These are phyloP conservation scores for Salvia miltiorrhiza DNA, from an alignment of 257 asterid genomes.

Conservation along the genomic window DNA sequence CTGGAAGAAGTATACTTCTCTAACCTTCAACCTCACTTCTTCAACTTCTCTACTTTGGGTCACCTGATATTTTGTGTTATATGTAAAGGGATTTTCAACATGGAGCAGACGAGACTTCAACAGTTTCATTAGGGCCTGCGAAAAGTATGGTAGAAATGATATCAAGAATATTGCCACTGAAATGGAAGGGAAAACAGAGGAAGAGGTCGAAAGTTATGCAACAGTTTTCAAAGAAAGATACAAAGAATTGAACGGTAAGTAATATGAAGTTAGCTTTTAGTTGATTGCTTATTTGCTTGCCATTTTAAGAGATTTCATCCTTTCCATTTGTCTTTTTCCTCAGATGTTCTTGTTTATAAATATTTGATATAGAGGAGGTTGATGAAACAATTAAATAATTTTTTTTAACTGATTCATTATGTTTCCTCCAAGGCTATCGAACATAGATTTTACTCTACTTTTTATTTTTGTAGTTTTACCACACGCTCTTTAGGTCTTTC, in stretches of 20 bases:
- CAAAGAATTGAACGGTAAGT: slow-evolving; percentile 82
- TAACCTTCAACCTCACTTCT: slow-evolving; percentile 10
- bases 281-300: not conserved
- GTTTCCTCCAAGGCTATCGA: not conserved
- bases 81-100: slow-evolving; percentile 78
- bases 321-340: not conserved
- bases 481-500: not conserved
- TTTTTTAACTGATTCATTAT: not conserved
- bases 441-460: not conserved
- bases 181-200: slow-evolving; percentile 94
- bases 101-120: slow-evolving; percentile 98
- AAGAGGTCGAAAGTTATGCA: slow-evolving; percentile 90
- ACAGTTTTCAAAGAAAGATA: slow-evolving; percentile 87
- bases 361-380: not conserved
- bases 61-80: slow-evolving; percentile 10
- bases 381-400: not conserved
- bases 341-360: not conserved
- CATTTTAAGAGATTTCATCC: not conserved
- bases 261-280: slow-evolving; percentile 28
- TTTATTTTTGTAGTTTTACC: not conserved
- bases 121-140: slow-evolving; percentile 92
- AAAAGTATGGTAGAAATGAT: slow-evolving; percentile 91
- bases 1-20: slow-evolving; percentile 63
- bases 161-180: slow-evolving; percentile 73
- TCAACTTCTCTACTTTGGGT: not conserved